Base-by-base conservation (phyloP, 306 rosid species). In the Alnus glutinosa region DNA sequence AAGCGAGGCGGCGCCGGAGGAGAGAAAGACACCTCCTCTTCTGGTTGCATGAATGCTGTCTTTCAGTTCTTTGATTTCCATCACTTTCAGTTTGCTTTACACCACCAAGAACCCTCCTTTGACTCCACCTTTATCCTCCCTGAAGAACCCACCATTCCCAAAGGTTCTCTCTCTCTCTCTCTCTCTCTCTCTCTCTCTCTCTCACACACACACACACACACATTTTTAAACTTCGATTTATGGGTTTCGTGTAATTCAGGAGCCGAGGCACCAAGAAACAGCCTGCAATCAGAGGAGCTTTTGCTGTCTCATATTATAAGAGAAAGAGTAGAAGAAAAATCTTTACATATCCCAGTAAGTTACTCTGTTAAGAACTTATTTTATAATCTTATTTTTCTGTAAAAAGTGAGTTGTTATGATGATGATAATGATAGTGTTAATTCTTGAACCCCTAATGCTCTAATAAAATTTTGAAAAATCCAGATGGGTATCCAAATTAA, bases 61-160 rank as follows among this genome's bases (percentile, higher is more conserved):
- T 92, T 94, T 88, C 97, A 92, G 5, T 80, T 89, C 78, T 92
- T 94, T 72, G 93, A 94, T 83, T 92, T 91, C 64, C 98, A 91
- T 50, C 94, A 90, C 34, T 83, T 86, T 66, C 89, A 83, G 70
- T 80, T 84, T 13, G 71, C 87, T 48, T 42, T 80, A 16, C 75
- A 77, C 81, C 89, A 80, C 1, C 90, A 86, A 55, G 76, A 81
- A 12, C 73, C 30, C 44, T 48, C 88, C 81, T 66, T 80, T 83
- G 83, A 80, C 9, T 75, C 85, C 74, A 7, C 81, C 58, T 55
- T 82, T 77, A 76, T 64, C 49, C 62, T 58, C 71, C 64, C 75
- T 11, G 39, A 86, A 76, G 86, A 78, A 51, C 70, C 66, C 49
- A 48, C 47, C 71, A 7, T 74, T 74, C 87, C 92, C 54, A 84